phyloP scores from a whole-genome alignment of 2,329 filamentous ascomycete species.

The Thelonectria discophora region DNA sequence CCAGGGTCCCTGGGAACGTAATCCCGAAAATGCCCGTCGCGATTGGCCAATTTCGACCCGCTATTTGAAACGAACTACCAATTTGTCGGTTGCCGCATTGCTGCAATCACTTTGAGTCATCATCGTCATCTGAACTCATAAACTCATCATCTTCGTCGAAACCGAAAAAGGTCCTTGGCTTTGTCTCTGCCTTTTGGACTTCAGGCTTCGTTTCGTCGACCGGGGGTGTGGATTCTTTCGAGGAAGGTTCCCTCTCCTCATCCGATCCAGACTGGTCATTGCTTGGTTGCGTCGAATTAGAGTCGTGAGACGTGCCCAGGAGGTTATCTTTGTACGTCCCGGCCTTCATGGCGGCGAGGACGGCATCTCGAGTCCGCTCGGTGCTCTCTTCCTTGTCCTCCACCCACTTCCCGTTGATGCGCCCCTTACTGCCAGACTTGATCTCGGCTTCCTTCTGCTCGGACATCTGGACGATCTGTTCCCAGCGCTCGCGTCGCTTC shows the following conservation, averaged over 20 bases:
- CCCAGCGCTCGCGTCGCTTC: conserved; percentile 82
- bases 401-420: conserved; percentile 90
- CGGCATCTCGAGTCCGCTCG: conserved; percentile 82
- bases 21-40: conserved; percentile 33
- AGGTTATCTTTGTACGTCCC: conserved; percentile 70
- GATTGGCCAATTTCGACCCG: conserved; percentile 33
- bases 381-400: conserved; percentile 92
- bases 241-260: conserved; percentile 52
- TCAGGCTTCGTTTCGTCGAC: conserved; percentile 54
- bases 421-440: conserved; percentile 73
- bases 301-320: conserved; percentile 60
- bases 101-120: conserved; percentile 47
- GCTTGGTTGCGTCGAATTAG: conserved; percentile 50
- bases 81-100: conserved; percentile 4
- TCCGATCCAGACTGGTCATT: conserved; percentile 44
- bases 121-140: conserved; percentile 73
- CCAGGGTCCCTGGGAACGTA: conserved; percentile 37
- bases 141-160: conserved; percentile 84
- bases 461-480: conserved; percentile 85
- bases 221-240: conserved; percentile 60
- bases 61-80: conserved; percentile 15
- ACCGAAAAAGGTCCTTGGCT: conserved; percentile 69
- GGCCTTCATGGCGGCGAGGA: conserved; percentile 73
- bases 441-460: conserved; percentile 87
- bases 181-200: conserved; percentile 43